A percentile compares a stretch with the other conserved stretches of the same genome.
phyloP scores from a whole-genome alignment of 495 filamentous ascomycete species.

The Clavariopsis aquatica region DNA sequence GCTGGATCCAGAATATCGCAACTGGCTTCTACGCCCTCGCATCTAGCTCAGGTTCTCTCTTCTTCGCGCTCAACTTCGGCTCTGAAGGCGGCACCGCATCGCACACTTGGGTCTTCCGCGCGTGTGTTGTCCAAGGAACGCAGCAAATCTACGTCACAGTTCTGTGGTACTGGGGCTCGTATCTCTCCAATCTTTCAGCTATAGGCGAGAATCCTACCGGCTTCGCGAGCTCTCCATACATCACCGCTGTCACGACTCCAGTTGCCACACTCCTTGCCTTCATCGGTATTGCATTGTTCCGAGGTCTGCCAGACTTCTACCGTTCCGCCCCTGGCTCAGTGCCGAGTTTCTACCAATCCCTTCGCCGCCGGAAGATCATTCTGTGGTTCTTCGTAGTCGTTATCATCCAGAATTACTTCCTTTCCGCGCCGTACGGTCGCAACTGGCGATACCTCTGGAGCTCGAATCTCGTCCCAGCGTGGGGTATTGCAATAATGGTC shows the following conservation, averaged over 20 bases:
- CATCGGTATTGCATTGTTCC: slow-evolving; percentile 54
- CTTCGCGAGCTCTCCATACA: slow-evolving; percentile 40
- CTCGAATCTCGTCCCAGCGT: slow-evolving; percentile 54
- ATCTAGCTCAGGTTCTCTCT: slow-evolving; percentile 61
- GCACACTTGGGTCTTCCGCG: slow-evolving; percentile 65
- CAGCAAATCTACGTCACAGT: slow-evolving; percentile 63
- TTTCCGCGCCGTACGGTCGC: slow-evolving; percentile 61
- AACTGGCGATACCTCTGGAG: slow-evolving; percentile 65
- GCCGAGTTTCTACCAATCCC: slow-evolving; percentile 59
- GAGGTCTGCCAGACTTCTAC: slow-evolving; percentile 66
- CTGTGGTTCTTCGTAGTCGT: slow-evolving; percentile 64
- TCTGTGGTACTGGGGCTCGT: slow-evolving; percentile 67
- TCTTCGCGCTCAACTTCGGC: slow-evolving; percentile 69
- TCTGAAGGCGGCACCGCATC: slow-evolving; percentile 62
- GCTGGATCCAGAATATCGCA: slow-evolving; percentile 59
- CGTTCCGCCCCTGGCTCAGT: slow-evolving; percentile 67
- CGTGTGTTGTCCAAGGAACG: slow-evolving; percentile 63
- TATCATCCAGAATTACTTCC: slow-evolving; percentile 68
- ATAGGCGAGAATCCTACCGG: slow-evolving; percentile 24
- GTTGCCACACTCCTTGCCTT: slow-evolving; percentile 55
- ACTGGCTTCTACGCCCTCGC: slow-evolving; percentile 62
- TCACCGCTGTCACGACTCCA: slow-evolving; percentile 54
- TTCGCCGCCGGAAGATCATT: slow-evolving; percentile 61
- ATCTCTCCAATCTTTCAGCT: slow-evolving; percentile 23
- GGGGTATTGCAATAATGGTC: slow-evolving; percentile 56